Conservation (phyloP, 176 grass and related monocot species). For the Hordeum marinum region DNA sequence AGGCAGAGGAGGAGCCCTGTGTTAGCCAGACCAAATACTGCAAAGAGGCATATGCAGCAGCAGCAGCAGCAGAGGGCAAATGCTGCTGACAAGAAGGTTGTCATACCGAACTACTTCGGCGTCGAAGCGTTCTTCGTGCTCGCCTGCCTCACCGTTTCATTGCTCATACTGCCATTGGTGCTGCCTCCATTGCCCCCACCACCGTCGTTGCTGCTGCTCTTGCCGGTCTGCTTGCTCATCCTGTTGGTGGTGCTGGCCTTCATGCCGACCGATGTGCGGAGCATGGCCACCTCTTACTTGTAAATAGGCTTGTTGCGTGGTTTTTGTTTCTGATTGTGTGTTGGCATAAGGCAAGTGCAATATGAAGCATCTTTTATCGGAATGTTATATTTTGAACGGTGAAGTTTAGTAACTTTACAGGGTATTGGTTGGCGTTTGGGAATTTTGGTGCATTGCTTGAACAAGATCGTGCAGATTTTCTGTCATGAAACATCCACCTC, state of each 20-base stretch:
- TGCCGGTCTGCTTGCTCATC: conserved; percentile 55
- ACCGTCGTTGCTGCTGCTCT: conserved; percentile 51
- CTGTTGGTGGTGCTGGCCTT: conserved; percentile 62
- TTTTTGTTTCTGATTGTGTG: conserved; percentile 3
- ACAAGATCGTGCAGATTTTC: background rate
- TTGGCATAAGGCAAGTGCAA: conserved; percentile 18
- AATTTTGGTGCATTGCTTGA: background rate
- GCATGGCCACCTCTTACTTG: conserved; percentile 52
- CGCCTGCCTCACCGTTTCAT: conserved; percentile 35
- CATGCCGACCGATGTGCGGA: conserved; percentile 50
- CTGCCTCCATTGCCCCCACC: conserved; percentile 77
- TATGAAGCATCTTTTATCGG: background rate
- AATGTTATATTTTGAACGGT: conserved; percentile 9
- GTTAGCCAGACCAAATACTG: background rate
- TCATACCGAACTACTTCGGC: conserved; percentile 45
- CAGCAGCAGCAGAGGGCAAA: conserved; percentile 20
- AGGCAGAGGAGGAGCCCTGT: conserved; percentile 26
- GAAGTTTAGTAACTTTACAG: conserved; percentile 2
- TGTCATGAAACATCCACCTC: background rate
- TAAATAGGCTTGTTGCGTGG: conserved; percentile 18
- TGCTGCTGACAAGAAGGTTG: conserved; percentile 19
- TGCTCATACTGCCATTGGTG: conserved; percentile 66
- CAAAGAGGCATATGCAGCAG: conserved; percentile 26
- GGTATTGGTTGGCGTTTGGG: background rate
- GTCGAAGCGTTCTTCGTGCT: conserved; percentile 47